Evolutionary conservation across 768 basidiomycete species (phyloP).

Genomic region (Agrocybe chaxingu): DNA sequence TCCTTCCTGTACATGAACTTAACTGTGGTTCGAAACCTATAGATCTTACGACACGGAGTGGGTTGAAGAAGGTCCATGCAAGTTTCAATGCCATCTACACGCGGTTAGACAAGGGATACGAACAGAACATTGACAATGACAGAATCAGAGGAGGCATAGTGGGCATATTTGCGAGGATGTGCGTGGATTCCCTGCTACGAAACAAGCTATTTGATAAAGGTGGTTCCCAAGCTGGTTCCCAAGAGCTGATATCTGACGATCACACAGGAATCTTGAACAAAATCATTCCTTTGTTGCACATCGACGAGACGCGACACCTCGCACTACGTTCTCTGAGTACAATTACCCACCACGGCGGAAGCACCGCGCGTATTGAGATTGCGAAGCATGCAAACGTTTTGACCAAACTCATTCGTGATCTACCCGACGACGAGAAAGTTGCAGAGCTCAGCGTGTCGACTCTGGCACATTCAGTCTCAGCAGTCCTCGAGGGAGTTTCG

Average conservation of each 20-base stretch:
- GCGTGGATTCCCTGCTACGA: conserved; percentile 53
- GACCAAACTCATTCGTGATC: conserved; percentile 42
- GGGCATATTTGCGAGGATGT: conserved; percentile 64
- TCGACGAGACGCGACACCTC: conserved; percentile 44
- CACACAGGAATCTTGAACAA: conserved; percentile 51
- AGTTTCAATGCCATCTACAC: conserved; percentile 52
- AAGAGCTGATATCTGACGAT: background rate
- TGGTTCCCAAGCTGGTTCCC: conserved; percentile 15
- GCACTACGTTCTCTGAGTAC: conserved; percentile 54
- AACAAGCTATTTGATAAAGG: conserved; percentile 60
- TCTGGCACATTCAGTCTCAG: conserved; percentile 48
- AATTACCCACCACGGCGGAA: conserved; percentile 61
- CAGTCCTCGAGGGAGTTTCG: conserved; percentile 39
- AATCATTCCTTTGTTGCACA: conserved; percentile 51
- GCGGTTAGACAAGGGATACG: conserved; percentile 48
- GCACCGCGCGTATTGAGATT: conserved; percentile 45
- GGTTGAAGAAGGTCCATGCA: conserved; percentile 60
- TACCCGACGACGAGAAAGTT: conserved; percentile 47
- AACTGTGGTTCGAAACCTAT: background rate
- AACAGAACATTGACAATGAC: conserved; percentile 37
- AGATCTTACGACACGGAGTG: conserved; percentile 57
- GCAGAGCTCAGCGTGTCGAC: conserved; percentile 50
- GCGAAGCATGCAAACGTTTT: conserved; percentile 42
- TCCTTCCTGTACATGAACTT: too few species aligned
- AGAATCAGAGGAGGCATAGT: conserved; percentile 54